Conservation (phyloP, 768 basidiomycete genomes). For the Exsudoporus frostii region DNA sequence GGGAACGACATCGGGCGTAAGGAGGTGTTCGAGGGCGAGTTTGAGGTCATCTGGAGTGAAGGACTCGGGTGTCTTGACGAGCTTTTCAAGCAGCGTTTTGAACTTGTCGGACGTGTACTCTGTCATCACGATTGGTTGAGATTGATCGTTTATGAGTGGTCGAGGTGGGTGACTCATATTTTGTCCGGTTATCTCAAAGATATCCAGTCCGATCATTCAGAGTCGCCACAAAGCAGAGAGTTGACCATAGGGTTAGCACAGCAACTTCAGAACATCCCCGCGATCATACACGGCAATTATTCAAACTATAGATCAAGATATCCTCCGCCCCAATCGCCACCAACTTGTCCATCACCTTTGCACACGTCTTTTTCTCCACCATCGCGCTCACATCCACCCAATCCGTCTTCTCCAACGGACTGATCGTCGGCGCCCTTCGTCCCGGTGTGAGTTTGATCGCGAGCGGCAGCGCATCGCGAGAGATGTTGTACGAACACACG, state of each 20-base stretch:
- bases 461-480: slow-evolving; percentile 54
- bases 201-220: background rate
- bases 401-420: slow-evolving; percentile 71
- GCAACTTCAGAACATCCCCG: background rate
- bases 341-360: slow-evolving; percentile 86
- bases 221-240: background rate
- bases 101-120: slow-evolving; percentile 51
- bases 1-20: slow-evolving; percentile 59
- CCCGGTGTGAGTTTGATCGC: slow-evolving; percentile 84
- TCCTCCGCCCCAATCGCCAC: slow-evolving; percentile 85
- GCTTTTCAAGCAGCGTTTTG: slow-evolving; percentile 72
- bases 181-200: no score
- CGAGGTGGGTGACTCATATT: background rate
- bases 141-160: background rate
- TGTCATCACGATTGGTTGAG: slow-evolving; percentile 16
- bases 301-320: slow-evolving; percentile 81
- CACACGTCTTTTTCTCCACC: slow-evolving; percentile 81
- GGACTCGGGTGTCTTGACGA: slow-evolving; percentile 76
- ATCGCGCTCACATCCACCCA: slow-evolving; percentile 94
- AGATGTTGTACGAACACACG: slow-evolving; percentile 89
- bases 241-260: no score
- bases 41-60: slow-evolving; percentile 78
- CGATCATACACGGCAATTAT: slow-evolving; percentile 84
- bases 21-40: slow-evolving; percentile 68
- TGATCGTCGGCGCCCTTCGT: slow-evolving; percentile 83